These are phyloP conservation scores for Sherardia arvensis DNA, from an alignment of 257 asterid genomes.

Conservation along the genomic window DNA sequence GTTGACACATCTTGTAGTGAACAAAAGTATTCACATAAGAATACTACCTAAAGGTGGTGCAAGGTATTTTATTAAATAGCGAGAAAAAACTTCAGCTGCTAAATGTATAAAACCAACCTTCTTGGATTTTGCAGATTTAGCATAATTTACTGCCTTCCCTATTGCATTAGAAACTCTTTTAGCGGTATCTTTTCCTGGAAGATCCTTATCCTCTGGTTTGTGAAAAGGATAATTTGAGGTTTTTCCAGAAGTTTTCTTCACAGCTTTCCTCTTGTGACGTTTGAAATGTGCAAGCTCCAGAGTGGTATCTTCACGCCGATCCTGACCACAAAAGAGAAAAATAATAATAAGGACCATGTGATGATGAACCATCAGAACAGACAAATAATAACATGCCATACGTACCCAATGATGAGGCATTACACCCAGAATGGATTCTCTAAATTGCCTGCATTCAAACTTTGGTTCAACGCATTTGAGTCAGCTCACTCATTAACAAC, in stretches of 20 bases:
- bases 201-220: constrained; percentile 84
- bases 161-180: constrained; percentile 83
- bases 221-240: constrained; percentile 48
- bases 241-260: constrained; percentile 78
- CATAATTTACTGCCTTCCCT: constrained; percentile 82
- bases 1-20: neutral
- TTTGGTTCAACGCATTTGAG: constrained; percentile 31
- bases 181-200: constrained; percentile 85
- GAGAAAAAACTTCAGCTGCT: neutral
- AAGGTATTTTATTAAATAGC: neutral
- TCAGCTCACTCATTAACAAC: constrained; percentile 9
- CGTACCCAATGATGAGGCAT: constrained; percentile 98
- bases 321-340: constrained; percentile 40
- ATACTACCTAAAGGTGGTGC: neutral
- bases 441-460: constrained; percentile 95
- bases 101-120: constrained; percentile 34
- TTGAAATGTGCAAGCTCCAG: constrained; percentile 78
- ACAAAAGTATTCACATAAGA: neutral
- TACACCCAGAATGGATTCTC: constrained; percentile 96
- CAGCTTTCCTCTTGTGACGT: constrained; percentile 80
- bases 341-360: neutral
- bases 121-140: constrained; percentile 77
- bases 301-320: constrained; percentile 83
- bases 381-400: constrained; percentile 12
- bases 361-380: neutral